Base-by-base conservation (phyloP, 371 early-diverging fungal genomes). In the Chytridium lagenaria region DNA sequence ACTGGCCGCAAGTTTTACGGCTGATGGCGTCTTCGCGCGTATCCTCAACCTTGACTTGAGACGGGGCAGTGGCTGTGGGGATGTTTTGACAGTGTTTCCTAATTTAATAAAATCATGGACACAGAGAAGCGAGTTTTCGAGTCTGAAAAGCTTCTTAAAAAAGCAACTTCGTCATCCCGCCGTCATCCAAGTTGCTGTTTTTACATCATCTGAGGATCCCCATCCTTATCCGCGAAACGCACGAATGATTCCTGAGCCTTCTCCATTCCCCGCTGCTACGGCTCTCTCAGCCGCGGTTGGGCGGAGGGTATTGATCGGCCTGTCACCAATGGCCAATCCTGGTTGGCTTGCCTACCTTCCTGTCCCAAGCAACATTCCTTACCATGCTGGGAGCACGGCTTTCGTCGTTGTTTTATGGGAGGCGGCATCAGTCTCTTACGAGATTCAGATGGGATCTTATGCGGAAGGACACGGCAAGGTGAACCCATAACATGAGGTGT, bases 331-430 rank as follows among this genome's bases (percentile, higher is more conserved):
- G 38, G 66, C 44, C 30, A 66, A 44, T 44, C 44, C 44, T 2
- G 39, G 44, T 26, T 66, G 66, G 66, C 44, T 66, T 7, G 40
- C 66, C 36, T 66, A 66, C 30, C 66, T 66, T 16, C 66, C 66
- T 5, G 66, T 37, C 7, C 44, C 66, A 15, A 44, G 26, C 15
- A 66, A 44, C 44, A 44, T 66, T 15, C 44, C 66, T 3, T 26
- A 66, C 30, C 66, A 66, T 28, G 3, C 66, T 2, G 66, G 66
- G 2, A 40, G 44, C 66, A n/a, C 38, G 5, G 66, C 66, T 7
- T 66, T 66, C 28, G 66, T 66, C 7, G 26, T 66, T 2, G 40
- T 66, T 37, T 28, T 66, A 7, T 66, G 66, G 66, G 66, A 66
- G 26, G 26, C 38, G 5, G 44, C 5, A 26, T 40, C 66, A 16